Conservation (phyloP, 2,329 filamentous ascomycete genomes). For the Colletotrichum incanum region DNA sequence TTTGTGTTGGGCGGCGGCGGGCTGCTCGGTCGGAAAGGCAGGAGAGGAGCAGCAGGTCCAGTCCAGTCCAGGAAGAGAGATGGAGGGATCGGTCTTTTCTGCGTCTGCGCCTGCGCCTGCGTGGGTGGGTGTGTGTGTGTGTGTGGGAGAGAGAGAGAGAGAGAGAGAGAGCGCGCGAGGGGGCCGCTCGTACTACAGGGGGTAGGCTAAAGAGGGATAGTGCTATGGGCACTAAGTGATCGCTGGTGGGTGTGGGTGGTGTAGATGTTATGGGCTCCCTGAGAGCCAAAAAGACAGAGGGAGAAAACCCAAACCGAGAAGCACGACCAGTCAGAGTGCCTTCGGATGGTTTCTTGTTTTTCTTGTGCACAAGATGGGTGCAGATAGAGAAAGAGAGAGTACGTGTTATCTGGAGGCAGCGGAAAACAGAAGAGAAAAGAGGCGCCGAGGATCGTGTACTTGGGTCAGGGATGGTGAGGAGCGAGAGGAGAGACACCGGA, state of each 20-base stretch:
- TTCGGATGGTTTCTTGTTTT: not conserved
- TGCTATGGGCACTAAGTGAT: conserved; percentile 44
- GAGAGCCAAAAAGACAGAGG: conserved; percentile 10
- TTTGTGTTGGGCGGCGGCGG: conserved; percentile 46
- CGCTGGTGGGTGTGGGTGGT: conserved; percentile 34
- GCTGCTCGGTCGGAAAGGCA: conserved; percentile 44
- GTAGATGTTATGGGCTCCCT: conserved; percentile 25
- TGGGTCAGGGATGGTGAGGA: conserved; percentile 38
- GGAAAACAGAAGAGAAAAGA: conserved; percentile 7
- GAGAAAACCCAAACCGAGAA: not conserved
- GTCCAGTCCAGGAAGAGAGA: conserved; percentile 27
- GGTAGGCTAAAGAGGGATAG: conserved; percentile 42
- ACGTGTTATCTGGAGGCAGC: not conserved
- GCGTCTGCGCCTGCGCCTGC: conserved; percentile 23
- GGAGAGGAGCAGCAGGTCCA: conserved; percentile 20
- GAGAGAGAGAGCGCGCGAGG: conserved; percentile 21
- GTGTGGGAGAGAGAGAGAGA: too few relatives aligned
- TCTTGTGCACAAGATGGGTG: not conserved
- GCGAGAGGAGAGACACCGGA: conserved; percentile 34
- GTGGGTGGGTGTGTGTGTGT: conserved; percentile 5
- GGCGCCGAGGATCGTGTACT: conserved; percentile 28
- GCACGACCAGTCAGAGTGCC: not conserved
- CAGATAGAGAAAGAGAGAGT: not conserved
- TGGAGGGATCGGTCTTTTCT: conserved; percentile 41
- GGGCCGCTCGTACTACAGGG: conserved; percentile 42